phyloP scores from a whole-genome alignment of 495 filamentous ascomycete genomes.

The Hyaloscypha variabilis region DNA sequence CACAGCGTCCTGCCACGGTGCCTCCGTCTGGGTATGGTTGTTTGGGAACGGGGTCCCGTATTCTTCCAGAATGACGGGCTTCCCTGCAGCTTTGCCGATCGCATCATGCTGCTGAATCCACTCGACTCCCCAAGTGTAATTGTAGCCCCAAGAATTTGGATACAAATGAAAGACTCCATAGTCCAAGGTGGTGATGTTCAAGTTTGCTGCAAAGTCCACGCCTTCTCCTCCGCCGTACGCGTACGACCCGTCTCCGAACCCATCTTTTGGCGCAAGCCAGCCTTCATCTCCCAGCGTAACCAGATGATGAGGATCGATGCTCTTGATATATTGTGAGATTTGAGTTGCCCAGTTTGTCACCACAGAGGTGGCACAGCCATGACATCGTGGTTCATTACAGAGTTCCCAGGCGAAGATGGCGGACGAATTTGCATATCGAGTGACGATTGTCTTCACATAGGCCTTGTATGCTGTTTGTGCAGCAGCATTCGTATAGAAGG shows the following conservation, averaged over 20 bases:
- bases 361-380: slow-evolving; percentile 51
- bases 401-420: slow-evolving; percentile 67
- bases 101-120: slow-evolving; percentile 31
- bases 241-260: slow-evolving; percentile 42
- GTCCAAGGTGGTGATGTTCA: slow-evolving; percentile 50
- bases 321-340: slow-evolving; percentile 59
- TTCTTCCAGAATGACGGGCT: slow-evolving; percentile 31
- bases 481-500: slow-evolving; percentile 36
- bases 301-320: slow-evolving; percentile 58
- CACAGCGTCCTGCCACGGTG: slow-evolving; percentile 32
- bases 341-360: slow-evolving; percentile 56
- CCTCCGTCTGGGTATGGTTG: slow-evolving; percentile 25
- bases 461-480: slow-evolving; percentile 54
- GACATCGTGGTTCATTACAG: slow-evolving; percentile 63
- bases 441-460: slow-evolving; percentile 59
- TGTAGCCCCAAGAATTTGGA: slow-evolving; percentile 35
- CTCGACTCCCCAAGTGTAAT: slow-evolving; percentile 26
- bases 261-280: slow-evolving; percentile 34
- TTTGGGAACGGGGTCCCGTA: slow-evolving; percentile 26
- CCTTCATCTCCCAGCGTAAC: slow-evolving; percentile 57
- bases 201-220: slow-evolving; percentile 50
- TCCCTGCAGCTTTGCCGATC: slow-evolving; percentile 14
- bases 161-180: slow-evolving; percentile 59
- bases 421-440: slow-evolving; percentile 50
- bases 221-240: slow-evolving; percentile 52